Evolutionary conservation across 2,329 filamentous ascomycete genomes (phyloP).

Genomic region (Aspergillus ochraceus): DNA sequence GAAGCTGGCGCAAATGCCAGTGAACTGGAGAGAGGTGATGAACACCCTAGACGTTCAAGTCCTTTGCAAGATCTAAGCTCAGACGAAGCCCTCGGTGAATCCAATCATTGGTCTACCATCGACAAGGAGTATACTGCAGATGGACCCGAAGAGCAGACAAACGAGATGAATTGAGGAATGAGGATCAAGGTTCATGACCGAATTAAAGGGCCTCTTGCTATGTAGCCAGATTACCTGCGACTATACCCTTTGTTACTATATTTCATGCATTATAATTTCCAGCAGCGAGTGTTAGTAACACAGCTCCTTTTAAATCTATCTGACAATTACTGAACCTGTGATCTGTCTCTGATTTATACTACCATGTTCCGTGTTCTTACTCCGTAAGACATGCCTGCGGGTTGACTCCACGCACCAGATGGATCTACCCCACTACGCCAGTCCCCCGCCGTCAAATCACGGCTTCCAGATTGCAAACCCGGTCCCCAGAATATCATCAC

Average conservation of each 20-base stretch:
- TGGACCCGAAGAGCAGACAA: constrained; percentile 2
- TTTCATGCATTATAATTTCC: constrained; percentile 1
- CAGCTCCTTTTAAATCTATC: constrained; percentile 8
- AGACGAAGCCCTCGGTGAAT: constrained; percentile 37
- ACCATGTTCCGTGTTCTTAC: too few relatives aligned
- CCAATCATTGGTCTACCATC: constrained; percentile 38
- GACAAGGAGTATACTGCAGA: constrained; percentile 29
- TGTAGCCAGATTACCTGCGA: not conserved
- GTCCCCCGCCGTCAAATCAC: constrained; percentile 2
- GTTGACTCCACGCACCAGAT: not conserved
- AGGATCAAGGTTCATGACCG: too few relatives aligned
- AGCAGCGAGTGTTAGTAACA: constrained; percentile 1
- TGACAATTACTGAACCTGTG: not conserved
- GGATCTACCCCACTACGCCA: constrained; percentile 2
- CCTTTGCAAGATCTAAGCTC: constrained; percentile 28
- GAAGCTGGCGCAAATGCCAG: constrained; percentile 11
- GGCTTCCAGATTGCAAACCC: not conserved
- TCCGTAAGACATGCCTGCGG: not conserved
- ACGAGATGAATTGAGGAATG: not conserved
- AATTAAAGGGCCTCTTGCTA: not conserved
- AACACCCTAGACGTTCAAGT: constrained; percentile 15
- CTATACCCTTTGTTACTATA: not conserved
- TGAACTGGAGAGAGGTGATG: constrained; percentile 9
- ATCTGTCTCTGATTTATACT: too few relatives aligned
- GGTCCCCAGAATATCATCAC: not conserved